phyloP scores from a whole-genome alignment of 176 grass and related monocot species.

The Urochloa ruziziensis region DNA sequence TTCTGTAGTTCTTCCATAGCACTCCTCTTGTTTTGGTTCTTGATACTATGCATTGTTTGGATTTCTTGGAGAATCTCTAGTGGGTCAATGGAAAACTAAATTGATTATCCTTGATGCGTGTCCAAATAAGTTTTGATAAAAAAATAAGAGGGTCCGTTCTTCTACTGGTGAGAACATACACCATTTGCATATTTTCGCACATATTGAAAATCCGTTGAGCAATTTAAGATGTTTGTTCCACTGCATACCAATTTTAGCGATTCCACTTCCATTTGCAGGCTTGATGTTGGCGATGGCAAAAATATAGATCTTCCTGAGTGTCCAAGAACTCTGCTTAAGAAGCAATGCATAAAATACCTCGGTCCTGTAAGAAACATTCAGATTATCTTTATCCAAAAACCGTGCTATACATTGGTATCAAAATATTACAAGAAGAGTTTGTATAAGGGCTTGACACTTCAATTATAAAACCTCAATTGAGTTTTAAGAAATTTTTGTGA shows the following conservation, averaged over 20 bases:
- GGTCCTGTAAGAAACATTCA: constrained; percentile 71
- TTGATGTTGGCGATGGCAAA: constrained; percentile 85
- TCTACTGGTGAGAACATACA: constrained; percentile 78
- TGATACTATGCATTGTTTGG: not conserved
- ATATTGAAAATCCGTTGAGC: not conserved
- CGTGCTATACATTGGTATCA: not conserved
- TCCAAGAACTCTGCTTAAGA: constrained; percentile 62
- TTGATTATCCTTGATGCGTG: not conserved
- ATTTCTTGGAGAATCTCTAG: not conserved
- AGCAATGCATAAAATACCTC: constrained; percentile 90
- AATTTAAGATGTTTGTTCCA: not conserved
- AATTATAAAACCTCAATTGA: not conserved
- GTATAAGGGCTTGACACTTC: no score
- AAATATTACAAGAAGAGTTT: not conserved
- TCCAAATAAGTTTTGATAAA: no score
- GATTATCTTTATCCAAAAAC: not conserved
- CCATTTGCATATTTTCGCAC: not conserved
- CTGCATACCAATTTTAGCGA: not conserved
- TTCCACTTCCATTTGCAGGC: constrained; percentile 44
- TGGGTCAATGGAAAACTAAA: not conserved
- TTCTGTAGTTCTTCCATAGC: no score
- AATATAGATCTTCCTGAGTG: constrained; percentile 67
- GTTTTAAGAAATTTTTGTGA: no score
- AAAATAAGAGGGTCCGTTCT: constrained; percentile 48
- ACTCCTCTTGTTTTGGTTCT: not conserved